phyloP scores from a whole-genome alignment of 805 yeast species.

The Candida corydali region DNA sequence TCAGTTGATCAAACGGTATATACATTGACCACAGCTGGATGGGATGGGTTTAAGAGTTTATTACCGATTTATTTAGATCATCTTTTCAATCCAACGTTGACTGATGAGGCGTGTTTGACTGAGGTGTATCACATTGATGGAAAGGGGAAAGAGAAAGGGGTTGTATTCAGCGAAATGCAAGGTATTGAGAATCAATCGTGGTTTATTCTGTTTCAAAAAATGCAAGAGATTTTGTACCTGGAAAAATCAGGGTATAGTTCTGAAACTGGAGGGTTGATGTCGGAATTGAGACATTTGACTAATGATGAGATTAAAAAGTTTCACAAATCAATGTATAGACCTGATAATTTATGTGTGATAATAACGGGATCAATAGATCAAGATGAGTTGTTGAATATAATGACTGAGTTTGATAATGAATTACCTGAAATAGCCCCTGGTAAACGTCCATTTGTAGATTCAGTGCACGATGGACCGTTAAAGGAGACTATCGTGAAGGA shows the following conservation, averaged over 20 bases:
- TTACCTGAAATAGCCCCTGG: constrained; percentile 40
- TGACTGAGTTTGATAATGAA: constrained; percentile 58
- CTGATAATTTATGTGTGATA: constrained; percentile 79
- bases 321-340: constrained; percentile 68
- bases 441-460: constrained; percentile 78
- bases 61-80: constrained; percentile 92
- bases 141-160: constrained; percentile 87
- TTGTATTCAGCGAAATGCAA: constrained; percentile 96
- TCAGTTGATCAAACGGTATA: constrained; percentile 94
- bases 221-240: constrained; percentile 54
- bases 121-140: constrained; percentile 96
- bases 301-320: constrained; percentile 73
- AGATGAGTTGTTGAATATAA: constrained; percentile 55
- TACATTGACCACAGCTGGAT: constrained; percentile 87
- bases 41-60: constrained; percentile 85
- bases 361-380: constrained; percentile 85
- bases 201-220: constrained; percentile 57
- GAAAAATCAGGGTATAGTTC: constrained; percentile 76
- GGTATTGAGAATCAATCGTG: constrained; percentile 79
- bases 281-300: constrained; percentile 67
- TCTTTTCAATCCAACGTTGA: constrained; percentile 74
- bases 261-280: constrained; percentile 90
- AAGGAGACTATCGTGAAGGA: constrained; percentile 38
- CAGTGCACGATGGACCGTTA: constrained; percentile 43
- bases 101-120: constrained; percentile 87